Evolutionary conservation across 2,329 filamentous ascomycete genomes (phyloP).

Genomic region (Leptosphaerulina australis): DNA sequence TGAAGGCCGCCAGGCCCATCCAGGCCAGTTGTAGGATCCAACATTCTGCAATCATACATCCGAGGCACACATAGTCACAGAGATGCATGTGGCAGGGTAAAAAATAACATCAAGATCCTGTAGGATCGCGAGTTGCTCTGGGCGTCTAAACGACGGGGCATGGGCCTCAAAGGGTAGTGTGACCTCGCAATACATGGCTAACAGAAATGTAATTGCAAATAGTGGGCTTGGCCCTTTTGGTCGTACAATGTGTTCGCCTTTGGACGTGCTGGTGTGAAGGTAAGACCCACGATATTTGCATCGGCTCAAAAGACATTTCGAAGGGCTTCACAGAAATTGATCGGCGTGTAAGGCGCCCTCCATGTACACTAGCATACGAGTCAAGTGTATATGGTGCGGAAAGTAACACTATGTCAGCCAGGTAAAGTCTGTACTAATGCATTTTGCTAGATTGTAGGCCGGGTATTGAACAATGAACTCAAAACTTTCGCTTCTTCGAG

Average conservation of each 20-base stretch:
- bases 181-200: neutral
- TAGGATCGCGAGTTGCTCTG: slow-evolving; percentile 7
- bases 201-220: slow-evolving; percentile 6
- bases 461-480: slow-evolving; percentile 28
- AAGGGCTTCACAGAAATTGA: neutral
- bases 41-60: slow-evolving; percentile 5
- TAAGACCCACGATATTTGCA: neutral
- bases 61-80: slow-evolving; percentile 7
- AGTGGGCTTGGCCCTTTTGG: slow-evolving; percentile 3
- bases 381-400: slow-evolving; percentile 1
- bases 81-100: slow-evolving; percentile 13
- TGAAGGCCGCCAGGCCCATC: slow-evolving; percentile 8
- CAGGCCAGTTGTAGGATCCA: slow-evolving; percentile 9
- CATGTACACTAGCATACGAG: slow-evolving; percentile 15
- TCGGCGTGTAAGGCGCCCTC: slow-evolving; percentile 8
- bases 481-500: slow-evolving; percentile 62
- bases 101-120: slow-evolving; percentile 14
- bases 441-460: slow-evolving; percentile 14
- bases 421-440: slow-evolving; percentile 16
- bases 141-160: slow-evolving; percentile 3
- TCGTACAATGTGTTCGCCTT: slow-evolving; percentile 8
- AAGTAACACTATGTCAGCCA: slow-evolving; percentile 3
- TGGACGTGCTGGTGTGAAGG: neutral
- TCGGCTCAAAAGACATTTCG: slow-evolving; percentile 3
- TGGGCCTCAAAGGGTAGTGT: slow-evolving; percentile 13